Base-by-base conservation (phyloP, 208 protist genomes). In the Leishmania guyanensis region DNA sequence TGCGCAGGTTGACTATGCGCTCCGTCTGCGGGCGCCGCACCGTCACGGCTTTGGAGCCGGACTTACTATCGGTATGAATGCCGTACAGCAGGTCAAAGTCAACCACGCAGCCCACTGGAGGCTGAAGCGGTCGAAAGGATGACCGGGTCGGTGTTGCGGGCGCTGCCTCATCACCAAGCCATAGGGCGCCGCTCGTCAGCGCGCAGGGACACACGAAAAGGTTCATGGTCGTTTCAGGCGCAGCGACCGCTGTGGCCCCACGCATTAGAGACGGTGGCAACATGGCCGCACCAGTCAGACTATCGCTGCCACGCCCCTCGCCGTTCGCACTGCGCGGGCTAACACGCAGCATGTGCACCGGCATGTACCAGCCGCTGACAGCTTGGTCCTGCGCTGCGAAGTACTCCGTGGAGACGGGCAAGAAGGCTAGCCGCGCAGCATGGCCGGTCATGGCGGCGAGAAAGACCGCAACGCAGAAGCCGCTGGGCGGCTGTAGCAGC, bases 1-100 rank as follows among this genome's bases (percentile, higher is more conserved):
- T 80, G 80, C 80, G 80, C 29, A 83, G 74, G 46, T 73, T 29
- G 22, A 75, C 50, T 2, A 79, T 29, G n/a, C 56, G 62, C 80
- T 83, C 74, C 73, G 80, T 83, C 17, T 39, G 50, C 17, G 80
- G 80, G n/a, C 65, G 72, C 1, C 9, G 9, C 48, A 75, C 53
- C 33, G 26, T 54, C 2, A 83, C 8, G 5, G 22, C 48, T 22
- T 39, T 73, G 62, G 26, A 20, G 22, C 29, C 17, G 5, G 39
- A 43, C 26, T 29, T 10, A 51, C 33, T 36, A 29, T 17, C n/a
- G 17, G 8, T 74, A 6, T 36, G 53, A 22, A 56, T 56, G 53
- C 36, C 53, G 33, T 75, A 83, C 53, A 79, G 43, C 22, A 69
- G 72, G 9, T 51, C 58, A 33, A 20, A 39, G 53, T 75, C 74